Conservation (phyloP, 2,329 filamentous ascomycete species). For the Alternaria viburni region DNA sequence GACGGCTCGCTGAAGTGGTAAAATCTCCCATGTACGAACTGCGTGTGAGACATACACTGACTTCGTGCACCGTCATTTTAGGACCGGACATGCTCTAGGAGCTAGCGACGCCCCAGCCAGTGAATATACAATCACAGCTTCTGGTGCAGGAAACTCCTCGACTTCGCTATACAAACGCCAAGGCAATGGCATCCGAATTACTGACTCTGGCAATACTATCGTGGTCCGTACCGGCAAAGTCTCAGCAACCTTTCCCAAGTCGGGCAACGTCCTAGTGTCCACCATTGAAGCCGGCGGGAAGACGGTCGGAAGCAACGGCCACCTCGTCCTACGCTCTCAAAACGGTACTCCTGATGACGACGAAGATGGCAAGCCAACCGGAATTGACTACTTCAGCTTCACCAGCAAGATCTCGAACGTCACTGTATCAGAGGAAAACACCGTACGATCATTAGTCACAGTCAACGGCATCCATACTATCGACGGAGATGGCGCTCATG, state of each 20-base stretch:
- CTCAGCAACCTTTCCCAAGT: slow-evolving; percentile 41
- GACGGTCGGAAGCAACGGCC: slow-evolving; percentile 45
- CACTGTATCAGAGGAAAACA: slow-evolving; percentile 54
- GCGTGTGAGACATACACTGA: too few relatives aligned
- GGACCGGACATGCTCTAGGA: slow-evolving; percentile 64
- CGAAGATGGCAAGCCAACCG: slow-evolving; percentile 43
- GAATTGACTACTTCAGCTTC: slow-evolving; percentile 55
- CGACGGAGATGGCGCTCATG: slow-evolving; percentile 40
- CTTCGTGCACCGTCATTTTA: too few relatives aligned
- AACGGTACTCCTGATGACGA: slow-evolving; percentile 52
- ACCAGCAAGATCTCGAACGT: slow-evolving; percentile 60
- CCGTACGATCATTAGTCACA: slow-evolving; percentile 57
- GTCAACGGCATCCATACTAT: slow-evolving; percentile 48
- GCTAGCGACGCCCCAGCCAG: slow-evolving; percentile 50
- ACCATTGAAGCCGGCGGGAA: slow-evolving; percentile 50
- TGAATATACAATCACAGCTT: slow-evolving; percentile 54
- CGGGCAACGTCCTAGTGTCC: slow-evolving; percentile 39
- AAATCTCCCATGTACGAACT: too few relatives aligned
- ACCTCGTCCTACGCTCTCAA: slow-evolving; percentile 61
- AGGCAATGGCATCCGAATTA: slow-evolving; percentile 29
- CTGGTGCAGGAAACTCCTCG: slow-evolving; percentile 26
- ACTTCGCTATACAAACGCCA: slow-evolving; percentile 16
- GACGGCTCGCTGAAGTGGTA: slow-evolving; percentile 68
- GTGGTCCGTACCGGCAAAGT: slow-evolving; percentile 44
- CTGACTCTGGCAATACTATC: slow-evolving; percentile 29